These are phyloP conservation scores for Cyberlindnera veronae DNA, from an alignment of 805 yeast genomes.

Conservation along the genomic window DNA sequence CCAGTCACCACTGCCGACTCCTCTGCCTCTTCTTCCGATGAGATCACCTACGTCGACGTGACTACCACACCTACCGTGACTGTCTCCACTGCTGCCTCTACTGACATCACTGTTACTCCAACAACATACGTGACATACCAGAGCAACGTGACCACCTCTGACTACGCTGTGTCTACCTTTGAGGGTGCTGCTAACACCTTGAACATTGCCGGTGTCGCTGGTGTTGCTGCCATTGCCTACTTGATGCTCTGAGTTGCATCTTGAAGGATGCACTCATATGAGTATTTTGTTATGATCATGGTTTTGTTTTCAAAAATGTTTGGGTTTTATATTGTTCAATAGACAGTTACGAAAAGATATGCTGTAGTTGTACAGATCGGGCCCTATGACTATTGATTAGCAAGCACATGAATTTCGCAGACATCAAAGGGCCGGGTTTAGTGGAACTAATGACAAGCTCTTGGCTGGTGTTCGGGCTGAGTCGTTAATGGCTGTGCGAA, in stretches of 20 bases:
- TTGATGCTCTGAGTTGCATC: constrained; percentile 22
- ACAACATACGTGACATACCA: constrained; percentile 34
- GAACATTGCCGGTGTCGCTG: constrained; percentile 27
- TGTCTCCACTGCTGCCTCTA: constrained; percentile 42
- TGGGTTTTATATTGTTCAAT: constrained; percentile 6
- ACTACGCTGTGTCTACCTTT: constrained; percentile 16
- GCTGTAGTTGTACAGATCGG: neutral
- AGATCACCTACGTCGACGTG: constrained; percentile 36
- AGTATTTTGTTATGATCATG: neutral
- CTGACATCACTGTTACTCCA: constrained; percentile 35
- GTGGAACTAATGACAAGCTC: no score
- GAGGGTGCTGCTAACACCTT: constrained; percentile 23
- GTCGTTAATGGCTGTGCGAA: no score
- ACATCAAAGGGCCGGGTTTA: no score
- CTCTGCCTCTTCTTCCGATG: constrained; percentile 42
- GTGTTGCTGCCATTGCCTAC: constrained; percentile 28
- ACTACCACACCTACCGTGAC: constrained; percentile 36
- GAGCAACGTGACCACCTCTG: constrained; percentile 16
- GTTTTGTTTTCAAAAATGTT: constrained; percentile 1
- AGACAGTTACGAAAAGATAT: neutral
- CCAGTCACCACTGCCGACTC: constrained; percentile 19
- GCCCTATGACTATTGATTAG: no score
- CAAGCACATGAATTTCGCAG: no score
- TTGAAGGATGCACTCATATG: neutral
- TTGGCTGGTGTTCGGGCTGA: no score